Conservation (phyloP, 352 stramenopile genomes). For the Pythium dissotocum region DNA sequence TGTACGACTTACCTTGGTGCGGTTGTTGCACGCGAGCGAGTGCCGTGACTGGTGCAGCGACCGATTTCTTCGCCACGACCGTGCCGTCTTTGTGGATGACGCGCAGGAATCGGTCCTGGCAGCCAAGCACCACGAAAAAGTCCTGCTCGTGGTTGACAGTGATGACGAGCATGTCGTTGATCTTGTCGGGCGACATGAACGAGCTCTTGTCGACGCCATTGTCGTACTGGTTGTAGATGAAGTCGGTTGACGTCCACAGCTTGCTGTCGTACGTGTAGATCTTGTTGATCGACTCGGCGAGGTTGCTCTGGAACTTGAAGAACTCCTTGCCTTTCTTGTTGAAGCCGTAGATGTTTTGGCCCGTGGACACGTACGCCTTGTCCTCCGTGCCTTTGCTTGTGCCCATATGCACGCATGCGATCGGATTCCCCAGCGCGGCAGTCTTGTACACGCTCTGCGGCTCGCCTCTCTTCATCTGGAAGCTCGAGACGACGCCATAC, state of each 20-base stretch:
- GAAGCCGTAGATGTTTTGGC: slow-evolving; percentile 69
- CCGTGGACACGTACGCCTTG: slow-evolving; percentile 70
- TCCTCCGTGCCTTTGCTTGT: slow-evolving; percentile 71
- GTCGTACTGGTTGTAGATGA: slow-evolving; percentile 84
- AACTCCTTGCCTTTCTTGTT: slow-evolving; percentile 89
- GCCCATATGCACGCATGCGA: slow-evolving; percentile 74
- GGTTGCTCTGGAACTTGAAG: slow-evolving; percentile 86
- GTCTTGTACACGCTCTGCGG: slow-evolving; percentile 77
- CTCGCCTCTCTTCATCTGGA: slow-evolving; percentile 86
- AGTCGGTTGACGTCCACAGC: slow-evolving; percentile 77
- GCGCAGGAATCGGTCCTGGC: slow-evolving; percentile 71
- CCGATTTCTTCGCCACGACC: slow-evolving; percentile 60
- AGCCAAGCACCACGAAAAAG: slow-evolving; percentile 64
- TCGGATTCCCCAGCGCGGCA: slow-evolving; percentile 45
- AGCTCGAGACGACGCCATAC: slow-evolving; percentile 76
- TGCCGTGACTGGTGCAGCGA: slow-evolving; percentile 51
- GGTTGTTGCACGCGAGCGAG: slow-evolving; percentile 38
- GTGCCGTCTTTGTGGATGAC: slow-evolving; percentile 58
- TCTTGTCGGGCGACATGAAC: slow-evolving; percentile 76
- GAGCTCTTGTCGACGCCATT: slow-evolving; percentile 77
- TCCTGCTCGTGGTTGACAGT: slow-evolving; percentile 58
- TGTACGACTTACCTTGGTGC: slow-evolving; percentile 22
- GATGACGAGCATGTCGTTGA: slow-evolving; percentile 77
- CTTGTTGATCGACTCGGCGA: slow-evolving; percentile 78
- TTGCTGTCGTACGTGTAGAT: slow-evolving; percentile 67